A percentile compares a stretch with the other conserved stretches of the same genome.
phyloP scores from a whole-genome alignment of 768 basidiomycete species.

The Fomitopsis pulvina region DNA sequence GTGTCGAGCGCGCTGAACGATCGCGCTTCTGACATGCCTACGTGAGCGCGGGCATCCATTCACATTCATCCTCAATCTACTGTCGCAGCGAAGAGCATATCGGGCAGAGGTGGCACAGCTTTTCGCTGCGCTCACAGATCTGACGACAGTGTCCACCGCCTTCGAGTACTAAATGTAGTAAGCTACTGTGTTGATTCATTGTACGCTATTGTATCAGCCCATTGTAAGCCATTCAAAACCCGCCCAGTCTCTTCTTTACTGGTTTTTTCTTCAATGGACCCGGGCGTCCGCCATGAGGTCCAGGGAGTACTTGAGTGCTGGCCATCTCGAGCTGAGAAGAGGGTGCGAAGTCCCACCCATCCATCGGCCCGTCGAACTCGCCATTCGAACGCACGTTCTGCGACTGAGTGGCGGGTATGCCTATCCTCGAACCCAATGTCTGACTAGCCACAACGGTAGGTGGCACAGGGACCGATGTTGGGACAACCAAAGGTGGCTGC shows the following conservation, averaged over 20 bases:
- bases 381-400: slow-evolving; percentile 2
- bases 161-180: no score
- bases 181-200: no score
- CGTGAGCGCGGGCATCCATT: no score
- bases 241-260: slow-evolving; percentile 64
- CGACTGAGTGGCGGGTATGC: slow-evolving; percentile 15
- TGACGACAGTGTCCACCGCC: no score
- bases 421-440: slow-evolving; percentile 5
- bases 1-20: no score
- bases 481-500: slow-evolving; percentile 35
- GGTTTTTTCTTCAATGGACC: slow-evolving; percentile 44
- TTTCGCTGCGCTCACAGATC: no score
- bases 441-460: slow-evolving; percentile 14
- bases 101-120: no score
- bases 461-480: slow-evolving; percentile 17
- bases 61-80: no score
- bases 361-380: no score
- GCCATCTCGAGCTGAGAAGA: slow-evolving; percentile 40
- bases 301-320: slow-evolving; percentile 69
- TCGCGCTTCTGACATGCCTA: no score
- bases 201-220: no score
- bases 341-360: not conserved
- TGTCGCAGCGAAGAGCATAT: no score
- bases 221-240: slow-evolving; percentile 45
- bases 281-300: slow-evolving; percentile 62